Percentiles rank a stretch among this genome's conserved stretches.
phyloP scores from a whole-genome alignment of 2,329 filamentous ascomycete species.

The Botrytis medusae region DNA sequence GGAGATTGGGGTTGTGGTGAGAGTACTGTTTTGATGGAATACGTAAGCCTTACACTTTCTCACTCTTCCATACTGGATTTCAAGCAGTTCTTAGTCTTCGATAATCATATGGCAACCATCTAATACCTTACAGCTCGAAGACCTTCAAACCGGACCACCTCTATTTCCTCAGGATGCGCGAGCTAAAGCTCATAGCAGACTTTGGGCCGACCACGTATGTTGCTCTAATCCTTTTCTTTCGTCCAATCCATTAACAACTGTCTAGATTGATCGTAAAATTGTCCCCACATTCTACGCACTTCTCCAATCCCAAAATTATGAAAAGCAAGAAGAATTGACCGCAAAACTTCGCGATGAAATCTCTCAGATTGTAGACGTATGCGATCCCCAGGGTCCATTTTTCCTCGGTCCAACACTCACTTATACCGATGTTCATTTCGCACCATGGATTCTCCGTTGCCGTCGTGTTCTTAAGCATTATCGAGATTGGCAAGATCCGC shows the following conservation, averaged over 20 bases:
- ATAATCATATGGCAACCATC: background rate
- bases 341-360: constrained; percentile 67
- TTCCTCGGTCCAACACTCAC: constrained; percentile 41
- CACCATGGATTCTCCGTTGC: constrained; percentile 44
- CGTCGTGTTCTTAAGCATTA: constrained; percentile 43
- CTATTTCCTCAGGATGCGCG: constrained; percentile 66
- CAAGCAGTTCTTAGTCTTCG: background rate
- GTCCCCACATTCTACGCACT: constrained; percentile 75
- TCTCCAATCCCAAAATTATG: constrained; percentile 61
- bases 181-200: constrained; percentile 68
- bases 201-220: constrained; percentile 79
- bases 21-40: constrained; percentile 81
- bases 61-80: background rate
- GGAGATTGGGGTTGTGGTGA: constrained; percentile 82
- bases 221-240: background rate
- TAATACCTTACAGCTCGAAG: constrained; percentile 60
- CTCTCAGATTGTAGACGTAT: constrained; percentile 43
- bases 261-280: constrained; percentile 71
- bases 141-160: constrained; percentile 59
- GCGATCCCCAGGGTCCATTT: constrained; percentile 40
- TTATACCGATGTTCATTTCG: constrained; percentile 44
- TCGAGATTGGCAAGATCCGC: constrained; percentile 42
- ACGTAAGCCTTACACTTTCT: constrained; percentile 51
- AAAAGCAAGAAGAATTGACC: constrained; percentile 58
- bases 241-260: constrained; percentile 20